phyloP scores from a whole-genome alignment of 805 yeast species.

The Komagataella phaffii region DNA sequence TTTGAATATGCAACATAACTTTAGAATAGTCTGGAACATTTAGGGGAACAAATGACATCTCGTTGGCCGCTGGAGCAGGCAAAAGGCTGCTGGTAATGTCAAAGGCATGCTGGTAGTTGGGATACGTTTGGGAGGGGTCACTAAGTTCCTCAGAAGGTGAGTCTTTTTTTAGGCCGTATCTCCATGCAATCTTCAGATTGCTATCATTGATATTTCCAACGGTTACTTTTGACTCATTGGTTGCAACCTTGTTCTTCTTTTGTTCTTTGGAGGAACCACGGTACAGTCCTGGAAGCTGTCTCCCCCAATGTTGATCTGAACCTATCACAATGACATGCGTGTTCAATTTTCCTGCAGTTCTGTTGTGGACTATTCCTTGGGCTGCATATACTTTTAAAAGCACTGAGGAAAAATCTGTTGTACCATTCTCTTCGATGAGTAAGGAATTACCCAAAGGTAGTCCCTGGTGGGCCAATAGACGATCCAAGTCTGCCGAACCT shows the following conservation, averaged over 20 bases:
- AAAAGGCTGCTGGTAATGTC: slow-evolving; percentile 62
- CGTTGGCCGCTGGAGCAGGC: slow-evolving; percentile 54
- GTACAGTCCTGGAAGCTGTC: slow-evolving; percentile 66
- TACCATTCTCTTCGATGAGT: slow-evolving; percentile 69
- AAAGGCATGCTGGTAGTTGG: slow-evolving; percentile 50
- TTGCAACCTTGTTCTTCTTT: slow-evolving; percentile 42
- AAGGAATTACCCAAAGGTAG: slow-evolving; percentile 66
- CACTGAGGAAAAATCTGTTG: slow-evolving; percentile 76
- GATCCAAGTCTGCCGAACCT: slow-evolving; percentile 68
- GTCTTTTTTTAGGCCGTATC: slow-evolving; percentile 51
- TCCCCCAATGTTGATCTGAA: slow-evolving; percentile 41
- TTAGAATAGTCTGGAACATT: slow-evolving; percentile 7
- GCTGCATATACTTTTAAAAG: slow-evolving; percentile 57
- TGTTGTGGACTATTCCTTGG: slow-evolving; percentile 60
- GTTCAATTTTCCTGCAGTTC: slow-evolving; percentile 27
- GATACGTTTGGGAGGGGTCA: slow-evolving; percentile 22
- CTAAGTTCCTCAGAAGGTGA: slow-evolving; percentile 12
- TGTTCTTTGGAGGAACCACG: slow-evolving; percentile 55
- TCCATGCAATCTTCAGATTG: slow-evolving; percentile 80
- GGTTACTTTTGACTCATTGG: slow-evolving; percentile 49
- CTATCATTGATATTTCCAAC: slow-evolving; percentile 48
- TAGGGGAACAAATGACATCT: slow-evolving; percentile 41
- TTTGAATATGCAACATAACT: slow-evolving; percentile 27
- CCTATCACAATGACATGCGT: slow-evolving; percentile 60
- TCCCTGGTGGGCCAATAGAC: slow-evolving; percentile 67